Percentiles rank a stretch among this genome's conserved stretches.
Conservation (phyloP, 768 basidiomycete species). For the Ramaria sp. region DNA sequence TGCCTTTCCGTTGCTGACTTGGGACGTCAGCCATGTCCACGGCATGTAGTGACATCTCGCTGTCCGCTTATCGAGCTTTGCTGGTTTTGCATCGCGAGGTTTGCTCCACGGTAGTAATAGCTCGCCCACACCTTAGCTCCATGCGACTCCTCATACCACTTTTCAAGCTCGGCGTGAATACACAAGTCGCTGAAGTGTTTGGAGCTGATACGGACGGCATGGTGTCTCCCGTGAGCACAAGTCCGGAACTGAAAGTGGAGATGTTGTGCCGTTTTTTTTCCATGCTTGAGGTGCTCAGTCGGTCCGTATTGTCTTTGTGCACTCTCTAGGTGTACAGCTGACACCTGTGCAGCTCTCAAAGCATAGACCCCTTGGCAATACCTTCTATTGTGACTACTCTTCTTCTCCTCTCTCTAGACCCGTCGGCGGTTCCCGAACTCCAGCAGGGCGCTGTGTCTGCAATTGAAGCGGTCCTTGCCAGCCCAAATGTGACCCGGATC, state of each 20-base stretch:
- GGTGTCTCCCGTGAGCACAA: not conserved
- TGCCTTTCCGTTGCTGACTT: not conserved
- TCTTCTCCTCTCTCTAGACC: constrained; percentile 48
- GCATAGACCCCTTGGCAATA: not conserved
- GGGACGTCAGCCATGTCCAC: not conserved
- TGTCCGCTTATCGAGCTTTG: constrained; percentile 1
- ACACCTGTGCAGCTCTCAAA: not conserved
- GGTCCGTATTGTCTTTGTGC: not conserved
- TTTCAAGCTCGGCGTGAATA: not conserved
- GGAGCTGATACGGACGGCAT: not conserved
- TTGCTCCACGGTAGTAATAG: not conserved
- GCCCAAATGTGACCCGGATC: constrained; percentile 21
- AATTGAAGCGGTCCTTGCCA: constrained; percentile 35
- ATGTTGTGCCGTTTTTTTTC: not conserved
- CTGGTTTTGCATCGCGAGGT: not conserved
- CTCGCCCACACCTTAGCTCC: not conserved
- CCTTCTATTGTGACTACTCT: constrained; percentile 32
- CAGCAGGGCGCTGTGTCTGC: constrained; percentile 35
- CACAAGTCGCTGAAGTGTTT: not conserved
- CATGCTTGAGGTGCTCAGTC: not conserved
- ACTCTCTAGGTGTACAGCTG: not conserved
- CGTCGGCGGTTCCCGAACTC: constrained; percentile 32
- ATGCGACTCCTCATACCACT: not conserved
- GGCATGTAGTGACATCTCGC: not conserved
- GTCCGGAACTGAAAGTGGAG: not conserved